Base-by-base conservation (phyloP, 176 grass and related monocot species). In the Aechmea fasciata region DNA sequence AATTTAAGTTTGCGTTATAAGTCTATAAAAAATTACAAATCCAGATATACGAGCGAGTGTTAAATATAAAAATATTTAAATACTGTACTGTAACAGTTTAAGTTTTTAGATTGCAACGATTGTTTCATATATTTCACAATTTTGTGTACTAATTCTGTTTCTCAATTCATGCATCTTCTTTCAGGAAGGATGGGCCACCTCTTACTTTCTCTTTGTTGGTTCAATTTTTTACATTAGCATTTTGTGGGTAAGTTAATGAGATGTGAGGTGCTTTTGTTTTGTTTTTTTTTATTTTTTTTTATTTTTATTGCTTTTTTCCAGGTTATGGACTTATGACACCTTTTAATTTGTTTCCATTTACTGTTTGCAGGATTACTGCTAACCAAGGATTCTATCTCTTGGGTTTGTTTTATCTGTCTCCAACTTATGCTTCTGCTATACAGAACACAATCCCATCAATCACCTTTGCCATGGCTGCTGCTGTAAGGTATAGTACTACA, bases 351-450 rank as follows among this genome's bases (percentile, higher is more conserved):
- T 53, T 64, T 19, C 33, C 10, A 2, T 18, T 64, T 33, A 20
- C 26, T 68, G 10, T 50, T 69, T 52, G 15, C 73, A 91, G 88
- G 71, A 91, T 91, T 66, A 80, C 83, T 65, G 75, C 74, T 52
- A 91, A 81, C 74, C 88, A 91, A 83, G 83, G 87, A 23, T 91
- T 91, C 63, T 86, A 86, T 62, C 48, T 91, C 52, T 67, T 86
- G 61, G 83, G 87, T 33, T 70, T 86, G 78, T 80, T 78, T 49
- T 83, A 86, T 51, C 25, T 86, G 20, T 91, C 87, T 71, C 87
- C 87, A 78, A 91, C 87, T 49, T 91, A 91, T 81, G 87, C 87
- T 72, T 91, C 87, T 78, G 87, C 83, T 8, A 83, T 91, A 68
- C 87, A 86, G 71, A 91, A 86, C 48, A 65, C 79, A 41, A 78